Conservation (phyloP, 2,329 filamentous ascomycete species). For the Pseudogymnoascus sp. region DNA sequence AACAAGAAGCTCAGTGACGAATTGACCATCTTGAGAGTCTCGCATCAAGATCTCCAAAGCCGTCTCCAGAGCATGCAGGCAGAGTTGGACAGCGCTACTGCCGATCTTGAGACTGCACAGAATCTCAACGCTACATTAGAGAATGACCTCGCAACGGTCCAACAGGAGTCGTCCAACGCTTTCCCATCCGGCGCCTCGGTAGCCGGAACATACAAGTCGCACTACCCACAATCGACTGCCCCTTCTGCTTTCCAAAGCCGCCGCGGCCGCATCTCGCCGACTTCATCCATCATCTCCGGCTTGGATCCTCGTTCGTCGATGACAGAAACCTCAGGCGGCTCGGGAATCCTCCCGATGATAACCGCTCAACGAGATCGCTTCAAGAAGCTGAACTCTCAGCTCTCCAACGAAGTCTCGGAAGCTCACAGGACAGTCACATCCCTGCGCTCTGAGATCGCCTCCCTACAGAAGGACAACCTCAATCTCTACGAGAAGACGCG, state of each 20-base stretch:
- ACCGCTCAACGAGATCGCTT: constrained; percentile 96
- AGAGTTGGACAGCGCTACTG: constrained; percentile 73
- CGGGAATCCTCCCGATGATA: constrained; percentile 93
- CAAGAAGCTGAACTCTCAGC: constrained; percentile 87
- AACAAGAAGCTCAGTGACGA: constrained; percentile 98
- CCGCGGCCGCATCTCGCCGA: constrained; percentile 73
- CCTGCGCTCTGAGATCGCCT: constrained; percentile 81
- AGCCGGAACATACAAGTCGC: constrained; percentile 80
- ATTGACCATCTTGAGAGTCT: constrained; percentile 83
- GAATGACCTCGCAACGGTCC: constrained; percentile 80
- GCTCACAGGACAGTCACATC: constrained; percentile 75
- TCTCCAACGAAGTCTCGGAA: constrained; percentile 85
- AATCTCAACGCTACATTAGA: constrained; percentile 83
- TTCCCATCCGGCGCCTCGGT: constrained; percentile 89
- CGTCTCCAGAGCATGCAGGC: constrained; percentile 75
- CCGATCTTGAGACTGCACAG: constrained; percentile 77
- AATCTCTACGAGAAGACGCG: constrained; percentile 95
- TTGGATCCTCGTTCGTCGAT: constrained; percentile 60
- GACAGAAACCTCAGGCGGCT: constrained; percentile 51
- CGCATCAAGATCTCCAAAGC: constrained; percentile 81
- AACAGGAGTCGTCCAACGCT: constrained; percentile 73
- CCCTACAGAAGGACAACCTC: constrained; percentile 91
- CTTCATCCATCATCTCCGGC: constrained; percentile 97
- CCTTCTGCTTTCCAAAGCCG: constrained; percentile 39
- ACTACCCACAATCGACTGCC: constrained; percentile 60